A percentile compares a stretch with the other conserved stretches of the same genome.
Conservation (phyloP, 2,329 filamentous ascomycete species). For the Nigrograna mackinnonii region DNA sequence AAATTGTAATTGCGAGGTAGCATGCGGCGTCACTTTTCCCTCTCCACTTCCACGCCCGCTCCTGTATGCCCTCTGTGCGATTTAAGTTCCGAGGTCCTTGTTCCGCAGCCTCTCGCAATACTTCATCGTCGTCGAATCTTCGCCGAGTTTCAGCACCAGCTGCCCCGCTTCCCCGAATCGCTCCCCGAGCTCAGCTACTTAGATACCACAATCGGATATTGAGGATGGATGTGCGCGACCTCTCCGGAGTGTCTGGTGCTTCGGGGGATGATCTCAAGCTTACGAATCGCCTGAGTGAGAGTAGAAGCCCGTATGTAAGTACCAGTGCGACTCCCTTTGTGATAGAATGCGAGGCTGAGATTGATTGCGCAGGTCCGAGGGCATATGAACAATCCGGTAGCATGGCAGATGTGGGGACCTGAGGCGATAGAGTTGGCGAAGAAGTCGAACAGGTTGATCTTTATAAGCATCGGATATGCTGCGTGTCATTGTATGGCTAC, state of each 20-base stretch:
- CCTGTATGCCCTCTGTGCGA: conserved; percentile 34
- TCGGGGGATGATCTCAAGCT: conserved; percentile 41
- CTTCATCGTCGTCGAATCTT: conserved; percentile 6
- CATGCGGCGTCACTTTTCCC: conserved; percentile 2
- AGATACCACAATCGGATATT: conserved; percentile 27
- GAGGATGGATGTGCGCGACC: conserved; percentile 32
- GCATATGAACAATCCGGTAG: conserved; percentile 80
- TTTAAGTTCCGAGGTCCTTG: conserved; percentile 32
- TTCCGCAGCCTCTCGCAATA: conserved; percentile 13
- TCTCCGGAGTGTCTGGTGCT: conserved; percentile 11
- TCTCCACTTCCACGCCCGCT: not conserved
- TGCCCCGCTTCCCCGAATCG: conserved; percentile 12
- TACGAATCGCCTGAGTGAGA: conserved; percentile 62
- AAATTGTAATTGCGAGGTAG: not conserved
- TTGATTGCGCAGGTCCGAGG: conserved; percentile 61
- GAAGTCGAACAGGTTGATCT: conserved; percentile 83
- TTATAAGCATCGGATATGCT: conserved; percentile 91
- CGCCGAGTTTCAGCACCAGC: conserved; percentile 1
- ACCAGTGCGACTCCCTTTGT: conserved; percentile 1
- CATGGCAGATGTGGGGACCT: conserved; percentile 87
- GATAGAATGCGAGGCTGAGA: conserved; percentile 10
- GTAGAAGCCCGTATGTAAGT: conserved; percentile 69
- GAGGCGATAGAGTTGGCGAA: conserved; percentile 77
- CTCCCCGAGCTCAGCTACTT: conserved; percentile 23
- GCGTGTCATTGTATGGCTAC: conserved; percentile 80